Evolutionary conservation across 441 rosid species (phyloP).

Genomic region (Syzygium syzygioides): DNA sequence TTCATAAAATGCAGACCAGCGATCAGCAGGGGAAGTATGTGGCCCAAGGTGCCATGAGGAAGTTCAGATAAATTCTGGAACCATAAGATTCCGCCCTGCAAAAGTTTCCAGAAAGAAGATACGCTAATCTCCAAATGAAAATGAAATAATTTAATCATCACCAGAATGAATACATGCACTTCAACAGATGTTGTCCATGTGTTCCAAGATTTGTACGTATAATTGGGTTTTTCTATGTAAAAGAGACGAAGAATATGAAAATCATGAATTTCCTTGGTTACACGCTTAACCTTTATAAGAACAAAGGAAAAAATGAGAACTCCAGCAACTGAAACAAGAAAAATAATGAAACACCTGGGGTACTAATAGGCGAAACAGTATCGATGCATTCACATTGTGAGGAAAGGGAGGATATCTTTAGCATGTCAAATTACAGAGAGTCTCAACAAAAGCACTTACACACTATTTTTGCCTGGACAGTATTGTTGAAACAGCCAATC

Average conservation of each 20-base stretch:
- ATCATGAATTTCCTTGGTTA: background rate
- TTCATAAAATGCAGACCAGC: constrained; percentile 70
- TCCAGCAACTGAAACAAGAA: background rate
- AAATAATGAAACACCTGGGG: background rate
- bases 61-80: constrained; percentile 76
- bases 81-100: constrained; percentile 95
- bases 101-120: constrained; percentile 12
- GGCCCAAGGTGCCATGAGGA: constrained; percentile 53
- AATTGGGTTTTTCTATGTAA: background rate
- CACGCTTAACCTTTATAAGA: background rate
- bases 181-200: background rate
- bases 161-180: background rate
- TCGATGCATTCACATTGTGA: background rate
- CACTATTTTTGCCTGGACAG: background rate
- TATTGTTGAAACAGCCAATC: background rate
- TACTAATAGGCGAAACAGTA: background rate
- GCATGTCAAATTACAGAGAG: background rate
- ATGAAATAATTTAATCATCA: background rate
- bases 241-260: background rate
- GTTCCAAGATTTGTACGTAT: background rate
- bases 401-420: background rate
- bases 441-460: background rate
- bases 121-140: background rate
- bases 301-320: background rate
- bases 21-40: constrained; percentile 66